Evolutionary conservation across 2,329 filamentous ascomycete species (phyloP), one percentile per base, ranked within the genome.

Genomic region (Paramyrothecium sp.): DNA sequence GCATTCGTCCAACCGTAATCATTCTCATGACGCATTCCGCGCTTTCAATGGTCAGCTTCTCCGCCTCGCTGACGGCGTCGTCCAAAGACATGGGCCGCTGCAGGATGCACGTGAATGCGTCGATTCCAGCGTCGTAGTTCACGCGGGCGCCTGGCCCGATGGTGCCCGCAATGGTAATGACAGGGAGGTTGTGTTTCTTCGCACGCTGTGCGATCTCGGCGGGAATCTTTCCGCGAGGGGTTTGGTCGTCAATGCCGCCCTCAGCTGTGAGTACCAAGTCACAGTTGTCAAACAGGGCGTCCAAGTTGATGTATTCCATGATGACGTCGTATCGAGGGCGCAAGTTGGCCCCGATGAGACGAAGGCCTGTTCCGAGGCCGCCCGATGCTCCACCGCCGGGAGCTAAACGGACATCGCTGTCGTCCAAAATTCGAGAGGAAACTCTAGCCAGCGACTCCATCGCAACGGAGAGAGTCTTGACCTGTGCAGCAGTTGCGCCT

Each of bases 221-320:
- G 10, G 81, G 80, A 60, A 83, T 81, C 63, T 83, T 83, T 2
- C 81, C 81, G 48, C 73, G 69, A 0, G 79, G 75, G 0, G 79
- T 81, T 60, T 83, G 81, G 50, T 75, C 73, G 60, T 83, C 81
- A 17, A 83, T 73, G 11, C 78, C 78, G 1, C 81, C 80, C 62
- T 84, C 81, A 2, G 79, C 81, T 1, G 80, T 83, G 60, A 83
- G 71, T 1, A 82, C 78, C 8, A 83, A 71, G 57, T 83, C 76
- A 60, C 77, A 81, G 26, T 75, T 65, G 16, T 75, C 71, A 54
- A 83, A 78, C 3, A 81, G 69, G 2, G 69, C 68, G 46, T 78
- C 73, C 26, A 83, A 67, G 54, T 76, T 73, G 51, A 83, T 77
- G 61, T 81, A 82, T 58, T 80, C 76, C 64, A 76, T 78, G 61